Percentiles rank a stretch among this genome's conserved stretches.
Conservation (phyloP, 2,329 filamentous ascomycete genomes). For the Hymenoscyphus scutula region DNA sequence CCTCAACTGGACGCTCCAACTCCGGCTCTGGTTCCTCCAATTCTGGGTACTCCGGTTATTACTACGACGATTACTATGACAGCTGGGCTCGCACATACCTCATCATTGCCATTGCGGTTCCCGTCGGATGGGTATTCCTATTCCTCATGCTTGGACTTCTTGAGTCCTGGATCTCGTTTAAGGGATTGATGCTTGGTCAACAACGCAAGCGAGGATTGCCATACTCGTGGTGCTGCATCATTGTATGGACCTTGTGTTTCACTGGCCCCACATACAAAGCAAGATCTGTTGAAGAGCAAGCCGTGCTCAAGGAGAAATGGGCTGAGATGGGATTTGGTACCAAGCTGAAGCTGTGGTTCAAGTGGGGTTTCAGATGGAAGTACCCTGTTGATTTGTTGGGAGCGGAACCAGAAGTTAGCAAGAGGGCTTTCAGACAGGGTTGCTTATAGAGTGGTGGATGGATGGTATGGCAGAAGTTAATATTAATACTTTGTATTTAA, state of each 20-base stretch:
- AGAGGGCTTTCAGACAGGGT: constrained; percentile 1
- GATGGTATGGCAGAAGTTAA: background rate
- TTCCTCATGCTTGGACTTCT: background rate
- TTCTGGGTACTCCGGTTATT: background rate
- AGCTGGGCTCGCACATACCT: background rate
- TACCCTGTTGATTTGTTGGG: background rate
- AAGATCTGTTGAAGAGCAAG: background rate
- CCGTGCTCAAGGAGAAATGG: background rate
- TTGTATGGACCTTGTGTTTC: background rate
- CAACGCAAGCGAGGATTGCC: background rate
- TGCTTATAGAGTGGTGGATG: background rate
- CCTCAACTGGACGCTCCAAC: background rate
- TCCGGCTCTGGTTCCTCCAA: background rate
- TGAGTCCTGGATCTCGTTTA: background rate
- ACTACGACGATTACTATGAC: background rate
- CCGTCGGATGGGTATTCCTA: background rate
- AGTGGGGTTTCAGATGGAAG: background rate
- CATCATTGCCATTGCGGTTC: background rate
- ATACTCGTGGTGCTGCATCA: background rate
- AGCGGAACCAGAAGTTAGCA: background rate
- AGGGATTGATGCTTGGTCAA: background rate
- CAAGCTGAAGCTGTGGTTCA: background rate
- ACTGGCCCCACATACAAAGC: background rate
- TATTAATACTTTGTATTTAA: background rate
- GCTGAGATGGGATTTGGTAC: background rate